These are phyloP conservation scores for Takakia lepidozioides DNA, from an alignment of 225 moss, liverwort and hornwort genomes.

Conservation along the genomic window DNA sequence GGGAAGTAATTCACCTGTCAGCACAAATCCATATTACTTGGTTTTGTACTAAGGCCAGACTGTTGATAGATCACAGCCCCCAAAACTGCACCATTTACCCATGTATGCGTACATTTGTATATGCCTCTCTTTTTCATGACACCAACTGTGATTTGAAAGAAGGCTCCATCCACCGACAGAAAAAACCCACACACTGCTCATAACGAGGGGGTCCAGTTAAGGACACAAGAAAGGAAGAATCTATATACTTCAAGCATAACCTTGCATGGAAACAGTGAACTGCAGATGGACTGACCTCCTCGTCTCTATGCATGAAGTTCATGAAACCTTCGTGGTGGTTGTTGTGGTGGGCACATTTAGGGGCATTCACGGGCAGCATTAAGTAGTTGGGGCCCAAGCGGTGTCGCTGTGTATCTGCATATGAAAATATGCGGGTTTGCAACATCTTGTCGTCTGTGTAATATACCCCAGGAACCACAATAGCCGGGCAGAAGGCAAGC, in stretches of 20 bases:
- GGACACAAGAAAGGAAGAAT: too few species aligned
- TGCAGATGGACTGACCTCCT: slow-evolving; percentile 21
- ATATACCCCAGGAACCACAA: slow-evolving; percentile 47
- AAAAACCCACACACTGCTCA: too few species aligned
- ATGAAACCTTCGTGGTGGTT: slow-evolving; percentile 60
- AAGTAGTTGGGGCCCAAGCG: slow-evolving; percentile 50
- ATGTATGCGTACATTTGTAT: too few species aligned
- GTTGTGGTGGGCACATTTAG: slow-evolving; percentile 46
- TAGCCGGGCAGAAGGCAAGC: slow-evolving; percentile 43
- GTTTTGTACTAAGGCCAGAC: too few species aligned
- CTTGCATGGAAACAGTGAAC: neutral
- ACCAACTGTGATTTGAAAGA: too few species aligned
- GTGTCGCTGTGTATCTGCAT: slow-evolving; percentile 51
- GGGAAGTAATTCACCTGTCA: slow-evolving; percentile 53
- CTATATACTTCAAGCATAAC: too few species aligned
- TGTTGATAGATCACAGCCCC: too few species aligned
- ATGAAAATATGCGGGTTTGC: slow-evolving; percentile 52
- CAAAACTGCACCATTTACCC: neutral
- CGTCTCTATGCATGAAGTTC: slow-evolving; percentile 55
- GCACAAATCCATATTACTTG: too few species aligned
- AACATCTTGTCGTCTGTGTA: slow-evolving; percentile 52
- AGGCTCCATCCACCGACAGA: too few species aligned
- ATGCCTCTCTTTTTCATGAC: too few species aligned
- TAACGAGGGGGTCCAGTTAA: too few species aligned
- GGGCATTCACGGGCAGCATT: slow-evolving; percentile 50